Conservation (phyloP, 768 basidiomycete genomes). For the Naganishia kalamii region DNA sequence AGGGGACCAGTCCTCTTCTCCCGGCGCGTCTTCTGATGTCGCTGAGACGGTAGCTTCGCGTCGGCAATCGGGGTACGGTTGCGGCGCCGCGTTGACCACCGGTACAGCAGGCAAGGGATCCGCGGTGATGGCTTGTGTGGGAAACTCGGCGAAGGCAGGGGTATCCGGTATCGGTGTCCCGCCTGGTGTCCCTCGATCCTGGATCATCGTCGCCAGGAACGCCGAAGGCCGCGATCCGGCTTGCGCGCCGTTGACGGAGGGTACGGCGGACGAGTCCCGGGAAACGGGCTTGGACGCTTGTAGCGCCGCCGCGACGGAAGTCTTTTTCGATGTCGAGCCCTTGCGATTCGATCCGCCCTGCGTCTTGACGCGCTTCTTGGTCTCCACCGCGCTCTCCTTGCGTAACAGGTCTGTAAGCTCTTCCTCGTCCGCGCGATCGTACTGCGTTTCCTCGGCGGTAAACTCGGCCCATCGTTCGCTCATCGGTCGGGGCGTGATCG, state of each 20-base stretch:
- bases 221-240: background rate
- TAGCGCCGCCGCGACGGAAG: background rate
- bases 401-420: conserved; percentile 45
- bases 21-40: conserved; percentile 1
- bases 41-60: background rate
- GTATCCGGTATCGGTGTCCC: background rate
- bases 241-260: background rate
- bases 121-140: background rate
- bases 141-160: background rate
- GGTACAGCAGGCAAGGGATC: background rate
- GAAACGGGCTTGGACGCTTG: conserved; percentile 2
- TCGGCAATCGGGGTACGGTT: background rate
- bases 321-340: background rate
- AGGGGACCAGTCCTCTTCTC: conserved; percentile 1
- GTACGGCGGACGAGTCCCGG: background rate
- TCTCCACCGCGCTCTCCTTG: conserved; percentile 30
- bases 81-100: background rate
- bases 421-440: conserved; percentile 71
- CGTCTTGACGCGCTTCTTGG: conserved; percentile 12
- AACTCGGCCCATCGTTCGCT: conserved; percentile 82
- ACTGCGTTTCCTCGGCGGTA: conserved; percentile 69
- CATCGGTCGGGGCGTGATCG: conserved; percentile 56
- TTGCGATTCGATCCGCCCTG: background rate
- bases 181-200: conserved; percentile 2
- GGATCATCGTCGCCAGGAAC: conserved; percentile 3